These are phyloP conservation scores for Phytophthora agathidicida DNA, from an alignment of 352 stramenopile genomes.

Conservation along the genomic window DNA sequence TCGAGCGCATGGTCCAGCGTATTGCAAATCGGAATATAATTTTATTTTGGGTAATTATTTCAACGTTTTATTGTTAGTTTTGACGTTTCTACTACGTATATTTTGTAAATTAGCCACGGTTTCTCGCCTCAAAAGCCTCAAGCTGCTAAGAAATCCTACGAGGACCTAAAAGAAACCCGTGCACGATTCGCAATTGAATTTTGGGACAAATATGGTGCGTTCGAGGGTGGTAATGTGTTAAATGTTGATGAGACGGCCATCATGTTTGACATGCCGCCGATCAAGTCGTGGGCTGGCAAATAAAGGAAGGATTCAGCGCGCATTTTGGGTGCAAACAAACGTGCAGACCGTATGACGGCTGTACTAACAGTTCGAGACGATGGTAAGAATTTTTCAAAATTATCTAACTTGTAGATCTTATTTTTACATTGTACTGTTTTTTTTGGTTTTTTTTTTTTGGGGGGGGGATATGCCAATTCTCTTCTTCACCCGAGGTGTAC, in stretches of 20 bases:
- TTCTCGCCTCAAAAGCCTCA: not conserved
- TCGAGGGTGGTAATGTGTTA: not conserved
- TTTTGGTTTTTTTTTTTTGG: not conserved
- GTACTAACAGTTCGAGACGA: not conserved
- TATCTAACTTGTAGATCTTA: not conserved
- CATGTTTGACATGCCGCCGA: constrained; percentile 2
- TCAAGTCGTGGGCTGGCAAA: not conserved
- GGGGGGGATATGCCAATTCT: not conserved
- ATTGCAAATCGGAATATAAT: not conserved
- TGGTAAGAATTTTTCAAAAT: not conserved
- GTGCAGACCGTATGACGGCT: not conserved
- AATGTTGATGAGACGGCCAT: not conserved
- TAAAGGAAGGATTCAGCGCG: not conserved
- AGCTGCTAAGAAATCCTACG: not conserved
- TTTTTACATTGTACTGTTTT: too few species aligned
- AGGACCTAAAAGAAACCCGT: not conserved
- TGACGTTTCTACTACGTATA: not conserved
- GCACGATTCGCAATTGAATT: not conserved
- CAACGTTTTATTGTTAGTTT: not conserved
- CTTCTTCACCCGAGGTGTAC: not conserved
- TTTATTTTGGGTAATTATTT: not conserved
- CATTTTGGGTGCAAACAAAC: not conserved
- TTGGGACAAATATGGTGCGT: not conserved
- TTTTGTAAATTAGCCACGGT: not conserved
- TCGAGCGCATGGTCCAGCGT: not conserved